Evolutionary conservation across 805 yeast species (phyloP), one percentile per base, ranked within the genome.

Genomic region (Kazachstania viticola): DNA sequence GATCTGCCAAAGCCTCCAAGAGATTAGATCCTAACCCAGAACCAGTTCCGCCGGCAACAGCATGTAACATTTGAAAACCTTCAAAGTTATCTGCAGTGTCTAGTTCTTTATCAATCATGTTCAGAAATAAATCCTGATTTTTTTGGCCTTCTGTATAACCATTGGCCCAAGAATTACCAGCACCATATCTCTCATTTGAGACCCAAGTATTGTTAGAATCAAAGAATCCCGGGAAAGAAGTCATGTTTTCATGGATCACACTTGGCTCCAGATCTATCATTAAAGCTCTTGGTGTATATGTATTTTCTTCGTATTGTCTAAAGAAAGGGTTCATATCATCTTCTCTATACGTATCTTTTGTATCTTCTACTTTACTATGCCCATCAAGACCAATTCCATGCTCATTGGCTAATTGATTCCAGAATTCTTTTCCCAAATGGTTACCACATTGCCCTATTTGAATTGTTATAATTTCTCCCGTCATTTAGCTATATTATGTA

Each of bases 41-140:
- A 0, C 99, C 99, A 0, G 98, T 91, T 25, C 99, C 99, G 23
- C 99, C 99, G 0, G 96, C 97, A 4, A 91, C 94, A 4, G 95
- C 80, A 57, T 91, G 98, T 31, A 87, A 56, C 41, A 91, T 60
- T 62, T 85, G 94, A 54, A 91, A 91, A 4, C 93, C 94, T 41
- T 87, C 91, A 32, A 85, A 61, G 34, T 79, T 79, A 40, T 93
- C 97, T 42, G 94, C 78, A 21, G 80, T 76, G 49, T 91, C 99
- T 25, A 85, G 67, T 46, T 91, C 96, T 34, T 91, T 68, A 48
- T 85, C 95, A 17, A 91, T 67, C 69, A 85, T 73, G 45, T 84
- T 88, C 34, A 81, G 43, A 25, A 93, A 62, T n/a, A 73, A 75
- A 31, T 84, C 95, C 33, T 69, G 69, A 40, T 79, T 70, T 28